Conservation (phyloP, 192 early-diverging fungal genomes). For the Coemansia sp. region DNA sequence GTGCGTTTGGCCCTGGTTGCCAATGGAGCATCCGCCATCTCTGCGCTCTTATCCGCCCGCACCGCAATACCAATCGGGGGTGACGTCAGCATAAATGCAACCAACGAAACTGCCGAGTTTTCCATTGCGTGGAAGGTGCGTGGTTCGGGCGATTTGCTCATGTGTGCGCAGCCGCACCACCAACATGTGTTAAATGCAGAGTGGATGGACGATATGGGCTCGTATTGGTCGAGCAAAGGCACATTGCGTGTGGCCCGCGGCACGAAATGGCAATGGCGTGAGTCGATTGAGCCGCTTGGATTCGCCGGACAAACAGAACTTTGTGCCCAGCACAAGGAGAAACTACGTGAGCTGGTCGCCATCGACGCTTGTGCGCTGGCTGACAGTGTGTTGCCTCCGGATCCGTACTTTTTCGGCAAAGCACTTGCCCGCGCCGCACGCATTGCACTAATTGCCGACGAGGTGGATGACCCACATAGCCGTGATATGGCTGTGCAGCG, state of each 20-base stretch:
- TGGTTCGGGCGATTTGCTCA: conserved; percentile 14
- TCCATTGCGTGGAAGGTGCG: conserved; percentile 17
- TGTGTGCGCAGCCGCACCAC: conserved; percentile 53
- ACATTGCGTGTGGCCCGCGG: conserved; percentile 37
- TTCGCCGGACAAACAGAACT: conserved; percentile 39
- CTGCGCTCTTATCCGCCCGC: conserved; percentile 23
- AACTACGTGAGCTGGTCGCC: conserved; percentile 28
- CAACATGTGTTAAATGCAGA: conserved; percentile 12
- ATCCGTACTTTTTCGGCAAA: conserved; percentile 60
- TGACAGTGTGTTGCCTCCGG: conserved; percentile 24
- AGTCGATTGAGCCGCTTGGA: conserved; percentile 37
- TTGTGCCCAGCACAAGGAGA: conserved; percentile 5
- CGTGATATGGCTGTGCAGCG: conserved; percentile 24
- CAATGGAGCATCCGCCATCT: conserved; percentile 4
- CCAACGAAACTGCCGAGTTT: conserved; percentile 16
- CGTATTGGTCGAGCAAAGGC: conserved; percentile 52
- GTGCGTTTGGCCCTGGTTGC: conserved; percentile 42
- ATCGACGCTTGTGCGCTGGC: conserved; percentile 24
- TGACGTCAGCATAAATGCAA: conserved; percentile 13
- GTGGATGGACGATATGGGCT: conserved; percentile 16
- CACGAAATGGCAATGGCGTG: conserved; percentile 36
- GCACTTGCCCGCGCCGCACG: conserved; percentile 49
- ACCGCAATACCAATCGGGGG: conserved; percentile 37
- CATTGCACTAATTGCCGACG: conserved; percentile 57
- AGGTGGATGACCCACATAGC: conserved; percentile 30